A percentile compares a stretch with the other conserved stretches of the same genome.
Conservation (phyloP, 2,329 filamentous ascomycete species). For the Colletotrichum filicis region DNA sequence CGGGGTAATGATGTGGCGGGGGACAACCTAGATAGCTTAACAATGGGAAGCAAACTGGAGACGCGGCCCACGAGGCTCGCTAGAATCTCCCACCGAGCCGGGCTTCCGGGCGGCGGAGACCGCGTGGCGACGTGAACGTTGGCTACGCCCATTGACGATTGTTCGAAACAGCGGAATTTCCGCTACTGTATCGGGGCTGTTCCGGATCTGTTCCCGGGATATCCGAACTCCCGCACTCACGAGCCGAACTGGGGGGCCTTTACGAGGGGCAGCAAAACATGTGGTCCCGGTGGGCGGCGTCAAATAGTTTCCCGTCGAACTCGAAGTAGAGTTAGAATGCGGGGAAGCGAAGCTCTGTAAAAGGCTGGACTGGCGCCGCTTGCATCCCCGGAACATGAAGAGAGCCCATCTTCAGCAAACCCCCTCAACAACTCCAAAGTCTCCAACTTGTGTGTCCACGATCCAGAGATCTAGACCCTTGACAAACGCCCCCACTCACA, state of each 20-base stretch:
- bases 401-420: neutral
- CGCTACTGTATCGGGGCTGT: neutral
- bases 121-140: conserved; percentile 1
- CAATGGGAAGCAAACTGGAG: neutral
- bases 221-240: neutral
- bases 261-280: neutral
- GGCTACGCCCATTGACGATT: neutral
- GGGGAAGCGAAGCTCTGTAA: conserved; percentile 22
- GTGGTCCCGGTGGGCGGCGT: conserved; percentile 6
- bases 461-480: neutral
- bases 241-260: neutral
- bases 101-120: conserved; percentile 14
- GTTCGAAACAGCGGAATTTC: neutral
- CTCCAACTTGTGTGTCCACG: neutral
- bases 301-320: neutral
- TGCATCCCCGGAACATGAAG: neutral
- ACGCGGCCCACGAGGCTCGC: neutral
- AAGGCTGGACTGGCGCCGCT: conserved; percentile 16
- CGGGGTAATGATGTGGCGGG: conserved; percentile 19
- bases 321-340: neutral
- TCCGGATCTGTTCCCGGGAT: neutral
- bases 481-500: neutral
- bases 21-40: conserved; percentile 24
- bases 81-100: conserved; percentile 8
- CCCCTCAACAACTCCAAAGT: neutral